These are phyloP conservation scores for Paecilomyces fulvus DNA, from an alignment of 2,329 filamentous ascomycete species.

Conservation along the genomic window DNA sequence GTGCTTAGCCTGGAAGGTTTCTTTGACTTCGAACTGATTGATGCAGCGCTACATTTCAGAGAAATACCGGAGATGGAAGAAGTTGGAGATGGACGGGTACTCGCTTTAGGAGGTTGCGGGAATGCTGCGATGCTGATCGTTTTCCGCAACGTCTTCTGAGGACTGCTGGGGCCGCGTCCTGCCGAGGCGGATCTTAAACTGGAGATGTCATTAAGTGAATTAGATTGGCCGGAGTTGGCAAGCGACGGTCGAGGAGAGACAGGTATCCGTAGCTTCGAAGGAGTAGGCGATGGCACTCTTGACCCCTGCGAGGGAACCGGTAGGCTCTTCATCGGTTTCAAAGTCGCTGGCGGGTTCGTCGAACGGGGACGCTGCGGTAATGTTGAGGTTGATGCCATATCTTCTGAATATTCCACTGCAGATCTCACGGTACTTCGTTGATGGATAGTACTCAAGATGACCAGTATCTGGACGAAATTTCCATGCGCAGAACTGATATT, in stretches of 20 bases:
- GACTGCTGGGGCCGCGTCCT: constrained; percentile 43
- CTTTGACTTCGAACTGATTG: constrained; percentile 37
- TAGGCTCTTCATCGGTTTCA: constrained; percentile 44
- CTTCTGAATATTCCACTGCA: background rate
- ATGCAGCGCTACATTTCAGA: constrained; percentile 17
- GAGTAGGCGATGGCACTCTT: constrained; percentile 38
- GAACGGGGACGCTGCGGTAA: constrained; percentile 58
- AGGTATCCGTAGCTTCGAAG: constrained; percentile 52
- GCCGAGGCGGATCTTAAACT: constrained; percentile 49
- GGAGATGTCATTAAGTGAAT: constrained; percentile 46
- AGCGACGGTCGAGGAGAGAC: constrained; percentile 45
- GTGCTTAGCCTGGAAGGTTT: constrained; percentile 52
- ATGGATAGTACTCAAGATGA: background rate
- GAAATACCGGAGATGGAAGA: constrained; percentile 33
- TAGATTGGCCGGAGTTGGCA: constrained; percentile 40
- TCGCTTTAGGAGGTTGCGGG: constrained; percentile 73
- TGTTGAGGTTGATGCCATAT: constrained; percentile 42
- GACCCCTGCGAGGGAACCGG: constrained; percentile 38
- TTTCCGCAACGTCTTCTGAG: constrained; percentile 68
- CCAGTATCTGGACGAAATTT: background rate
- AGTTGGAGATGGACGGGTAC: constrained; percentile 54
- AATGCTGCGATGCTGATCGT: constrained; percentile 91
- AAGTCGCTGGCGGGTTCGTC: constrained; percentile 50
- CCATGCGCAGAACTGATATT: background rate
- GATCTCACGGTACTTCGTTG: background rate